Conservation (phyloP, 2,329 filamentous ascomycete species). For the Drechmeria coniospora region DNA sequence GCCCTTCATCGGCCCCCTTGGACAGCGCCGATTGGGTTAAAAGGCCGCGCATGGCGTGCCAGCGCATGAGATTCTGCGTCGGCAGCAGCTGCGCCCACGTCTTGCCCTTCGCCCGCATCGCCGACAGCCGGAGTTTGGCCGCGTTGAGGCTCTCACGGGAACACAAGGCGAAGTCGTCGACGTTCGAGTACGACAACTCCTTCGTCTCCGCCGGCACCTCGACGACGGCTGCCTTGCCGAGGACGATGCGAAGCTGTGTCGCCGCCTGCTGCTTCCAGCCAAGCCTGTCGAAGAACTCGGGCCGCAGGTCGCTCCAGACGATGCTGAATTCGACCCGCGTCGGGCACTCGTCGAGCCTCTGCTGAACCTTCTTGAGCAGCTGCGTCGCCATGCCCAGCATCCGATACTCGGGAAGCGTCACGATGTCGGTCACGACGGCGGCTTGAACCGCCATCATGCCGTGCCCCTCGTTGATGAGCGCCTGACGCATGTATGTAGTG, state of each 20-base stretch:
- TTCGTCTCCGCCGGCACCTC: slow-evolving; percentile 7
- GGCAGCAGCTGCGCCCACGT: slow-evolving; percentile 19
- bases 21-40: slow-evolving; percentile 8
- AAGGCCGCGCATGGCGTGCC: slow-evolving; percentile 17
- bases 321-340: slow-evolving; percentile 16
- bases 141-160: slow-evolving; percentile 10
- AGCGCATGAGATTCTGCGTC: slow-evolving; percentile 12
- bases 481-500: slow-evolving; percentile 12
- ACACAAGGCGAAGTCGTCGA: neutral
- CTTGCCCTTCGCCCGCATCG: slow-evolving; percentile 10
- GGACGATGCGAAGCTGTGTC: slow-evolving; percentile 16
- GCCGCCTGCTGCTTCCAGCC: slow-evolving; percentile 19
- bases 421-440: slow-evolving; percentile 19
- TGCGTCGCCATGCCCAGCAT: slow-evolving; percentile 18
- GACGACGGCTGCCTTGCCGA: slow-evolving; percentile 8
- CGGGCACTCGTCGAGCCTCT: slow-evolving; percentile 14
- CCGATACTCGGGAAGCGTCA: slow-evolving; percentile 19
- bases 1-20: too few relatives aligned
- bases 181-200: slow-evolving; percentile 2
- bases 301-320: slow-evolving; percentile 18
- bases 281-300: slow-evolving; percentile 16
- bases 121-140: slow-evolving; percentile 10
- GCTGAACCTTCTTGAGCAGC: slow-evolving; percentile 17
- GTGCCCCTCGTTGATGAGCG: slow-evolving; percentile 5
- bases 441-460: slow-evolving; percentile 11